Evolutionary conservation across 1,139 yeast genomes (phyloP).

Genomic region (Hemisphaericaspora xylofermentans): DNA sequence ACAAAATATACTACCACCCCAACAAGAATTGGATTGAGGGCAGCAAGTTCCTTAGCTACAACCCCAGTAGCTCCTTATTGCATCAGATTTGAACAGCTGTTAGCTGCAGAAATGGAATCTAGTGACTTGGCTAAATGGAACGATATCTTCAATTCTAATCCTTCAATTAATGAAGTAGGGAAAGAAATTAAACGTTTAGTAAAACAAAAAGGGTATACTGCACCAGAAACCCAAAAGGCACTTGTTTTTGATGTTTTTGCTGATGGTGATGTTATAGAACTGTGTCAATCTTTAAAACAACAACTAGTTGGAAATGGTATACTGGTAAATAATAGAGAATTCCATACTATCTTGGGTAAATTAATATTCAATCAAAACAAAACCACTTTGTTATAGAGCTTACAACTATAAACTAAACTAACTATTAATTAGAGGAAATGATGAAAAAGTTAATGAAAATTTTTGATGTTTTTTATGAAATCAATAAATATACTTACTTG

Average conservation of each 20-base stretch:
- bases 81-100: not conserved
- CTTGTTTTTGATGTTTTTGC: constrained; percentile 1
- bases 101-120: not conserved
- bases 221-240: not conserved
- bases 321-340: not conserved
- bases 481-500: not conserved
- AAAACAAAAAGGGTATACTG: not conserved
- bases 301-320: not conserved
- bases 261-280: constrained; percentile 2
- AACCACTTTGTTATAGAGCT: not conserved
- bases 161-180: not conserved
- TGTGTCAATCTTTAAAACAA: constrained; percentile 1
- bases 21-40: not conserved
- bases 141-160: not conserved
- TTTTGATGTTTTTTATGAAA: too few species aligned
- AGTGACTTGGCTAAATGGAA: constrained; percentile 1
- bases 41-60: not conserved
- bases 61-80: not conserved
- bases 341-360: not conserved
- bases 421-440: too few species aligned
- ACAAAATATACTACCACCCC: not conserved
- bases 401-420: too few species aligned
- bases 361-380: not conserved
- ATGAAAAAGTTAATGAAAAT: not conserved
- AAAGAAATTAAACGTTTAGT: constrained; percentile 1